A percentile compares a stretch with the other conserved stretches of the same genome.
These are phyloP conservation scores for Teratosphaeria viscida DNA, from an alignment of 2,329 filamentous ascomycete genomes.

Conservation along the genomic window DNA sequence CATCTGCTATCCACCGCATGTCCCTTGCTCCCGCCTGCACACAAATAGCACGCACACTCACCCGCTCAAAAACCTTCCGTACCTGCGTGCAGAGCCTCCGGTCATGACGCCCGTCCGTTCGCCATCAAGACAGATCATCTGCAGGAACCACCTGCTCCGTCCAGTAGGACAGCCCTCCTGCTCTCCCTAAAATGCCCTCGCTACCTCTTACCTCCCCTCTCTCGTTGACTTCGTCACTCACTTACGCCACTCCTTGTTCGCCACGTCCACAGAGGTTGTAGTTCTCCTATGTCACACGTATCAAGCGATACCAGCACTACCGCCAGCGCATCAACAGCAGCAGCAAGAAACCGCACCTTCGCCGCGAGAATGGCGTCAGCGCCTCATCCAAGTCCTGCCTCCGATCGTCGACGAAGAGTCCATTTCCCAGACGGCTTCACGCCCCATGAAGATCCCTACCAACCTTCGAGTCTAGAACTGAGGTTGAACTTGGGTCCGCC, in stretches of 20 bases:
- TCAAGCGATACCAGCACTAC: neutral
- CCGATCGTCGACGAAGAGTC: neutral
- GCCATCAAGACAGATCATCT: neutral
- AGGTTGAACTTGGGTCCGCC: conserved; percentile 19
- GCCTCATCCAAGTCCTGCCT: neutral
- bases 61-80: neutral
- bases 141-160: neutral
- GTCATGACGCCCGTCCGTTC: neutral
- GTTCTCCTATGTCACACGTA: neutral
- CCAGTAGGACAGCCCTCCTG: neutral
- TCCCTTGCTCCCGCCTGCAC: neutral
- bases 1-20: neutral
- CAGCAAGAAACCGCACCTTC: neutral
- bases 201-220: neutral
- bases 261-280: neutral
- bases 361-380: neutral
- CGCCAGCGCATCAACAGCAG: neutral
- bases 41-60: neutral
- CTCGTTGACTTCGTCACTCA: neutral
- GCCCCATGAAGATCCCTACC: conserved; percentile 11
- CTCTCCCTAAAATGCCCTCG: neutral
- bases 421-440: neutral
- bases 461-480: conserved; percentile 16
- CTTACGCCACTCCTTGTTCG: neutral
- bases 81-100: neutral